Conservation (phyloP, 129 eudicot species). For the Flaveria ramosissima region DNA sequence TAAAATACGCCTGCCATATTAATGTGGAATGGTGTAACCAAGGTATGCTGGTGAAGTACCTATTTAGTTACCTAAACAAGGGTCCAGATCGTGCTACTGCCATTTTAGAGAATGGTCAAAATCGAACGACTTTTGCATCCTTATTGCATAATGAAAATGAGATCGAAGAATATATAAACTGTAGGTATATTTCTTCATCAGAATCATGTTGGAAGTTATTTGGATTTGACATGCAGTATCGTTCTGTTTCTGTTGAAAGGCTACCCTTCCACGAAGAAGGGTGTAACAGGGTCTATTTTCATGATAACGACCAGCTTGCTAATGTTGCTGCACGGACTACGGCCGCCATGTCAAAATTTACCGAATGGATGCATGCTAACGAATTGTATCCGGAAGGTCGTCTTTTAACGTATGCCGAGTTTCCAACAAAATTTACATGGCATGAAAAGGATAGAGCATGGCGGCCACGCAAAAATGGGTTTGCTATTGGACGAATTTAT, state of each 20-base stretch:
- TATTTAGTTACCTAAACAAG: neutral
- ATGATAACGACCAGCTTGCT: neutral
- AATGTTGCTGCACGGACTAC: neutral
- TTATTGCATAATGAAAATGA: neutral
- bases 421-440: neutral
- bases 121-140: neutral
- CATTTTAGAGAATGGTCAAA: neutral
- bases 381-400: neutral
- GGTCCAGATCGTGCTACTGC: neutral
- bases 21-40: neutral
- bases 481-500: neutral
- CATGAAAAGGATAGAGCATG: neutral
- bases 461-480: neutral
- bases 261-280: conserved; percentile 3
- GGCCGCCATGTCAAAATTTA: neutral
- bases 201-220: conserved; percentile 16
- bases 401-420: neutral
- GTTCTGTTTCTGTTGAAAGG: neutral
- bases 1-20: neutral
- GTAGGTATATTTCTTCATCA: neutral
- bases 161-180: neutral
- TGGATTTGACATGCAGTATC: neutral
- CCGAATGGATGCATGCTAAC: neutral
- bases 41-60: neutral
- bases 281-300: neutral